Conservation (phyloP, 2,329 filamentous ascomycete genomes). For the Fusarium nanum region DNA sequence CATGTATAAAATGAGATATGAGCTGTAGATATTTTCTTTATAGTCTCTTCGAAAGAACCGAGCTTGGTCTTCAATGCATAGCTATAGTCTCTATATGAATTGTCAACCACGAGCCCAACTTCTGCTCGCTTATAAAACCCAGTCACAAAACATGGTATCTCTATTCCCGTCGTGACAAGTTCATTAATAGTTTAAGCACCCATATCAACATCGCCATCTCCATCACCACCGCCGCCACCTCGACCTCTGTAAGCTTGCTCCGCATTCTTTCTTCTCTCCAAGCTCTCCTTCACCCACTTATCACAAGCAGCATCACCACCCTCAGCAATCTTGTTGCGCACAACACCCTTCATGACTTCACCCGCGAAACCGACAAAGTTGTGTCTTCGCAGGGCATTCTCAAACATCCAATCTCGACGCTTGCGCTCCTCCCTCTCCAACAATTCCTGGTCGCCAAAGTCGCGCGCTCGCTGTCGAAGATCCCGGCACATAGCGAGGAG, state of each 20-base stretch:
- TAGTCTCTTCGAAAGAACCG: background rate
- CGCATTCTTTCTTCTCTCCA: constrained; percentile 63
- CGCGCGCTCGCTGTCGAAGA: constrained; percentile 77
- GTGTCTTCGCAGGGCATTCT: constrained; percentile 90
- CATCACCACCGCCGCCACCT: constrained; percentile 49
- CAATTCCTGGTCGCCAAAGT: constrained; percentile 84
- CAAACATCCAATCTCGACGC: constrained; percentile 88
- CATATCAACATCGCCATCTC: constrained; percentile 60
- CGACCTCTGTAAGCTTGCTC: constrained; percentile 52
- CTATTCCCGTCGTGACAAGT: background rate
- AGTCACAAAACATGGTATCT: constrained; percentile 21
- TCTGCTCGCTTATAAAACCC: background rate
- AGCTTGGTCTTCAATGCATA: background rate
- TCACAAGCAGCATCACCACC: constrained; percentile 74
- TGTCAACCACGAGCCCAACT: constrained; percentile 1
- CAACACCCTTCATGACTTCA: constrained; percentile 88
- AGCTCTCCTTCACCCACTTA: constrained; percentile 77
- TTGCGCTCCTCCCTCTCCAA: constrained; percentile 85
- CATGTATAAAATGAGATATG: constrained; percentile 27
- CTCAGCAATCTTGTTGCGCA: constrained; percentile 76
- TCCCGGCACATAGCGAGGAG: constrained; percentile 92
- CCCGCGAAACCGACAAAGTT: constrained; percentile 98
- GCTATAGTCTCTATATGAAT: background rate
- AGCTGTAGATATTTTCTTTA: background rate
- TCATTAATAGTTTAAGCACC: constrained; percentile 37